Evolutionary conservation across 2,329 filamentous ascomycete species (phyloP), one percentile per base, ranked within the genome.

Genomic region (Phialophora macrospora): DNA sequence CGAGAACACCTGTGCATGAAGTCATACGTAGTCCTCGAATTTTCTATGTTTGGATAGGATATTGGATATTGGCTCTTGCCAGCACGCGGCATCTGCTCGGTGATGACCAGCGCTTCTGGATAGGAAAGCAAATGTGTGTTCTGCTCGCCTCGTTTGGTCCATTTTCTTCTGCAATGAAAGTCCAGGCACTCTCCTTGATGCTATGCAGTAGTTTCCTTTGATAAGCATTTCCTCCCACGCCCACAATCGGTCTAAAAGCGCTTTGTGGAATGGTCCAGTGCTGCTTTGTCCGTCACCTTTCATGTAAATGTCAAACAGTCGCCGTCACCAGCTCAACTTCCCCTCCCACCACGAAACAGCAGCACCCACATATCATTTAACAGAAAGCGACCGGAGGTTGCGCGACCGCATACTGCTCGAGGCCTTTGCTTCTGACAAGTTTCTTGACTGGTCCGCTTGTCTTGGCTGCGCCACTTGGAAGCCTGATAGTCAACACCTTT

Each of bases 401-500:
- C 11, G 26, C 49, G 12, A 41, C 48, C n/a, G 67, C 59, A 55
- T 64, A 69, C 30, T 69, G 62, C 30, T 68, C 64, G n/a, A 71
- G 64, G 34, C 68, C 69, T 34, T 63, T 68, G 34, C 55, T 64
- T 28, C 60, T 64, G 24, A 68, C 67, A 24, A 66, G 62, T n/a
- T 67, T 69, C 55, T 67, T 68, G 52, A 32, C 17, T n/a, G 61
- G 48, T 34, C 52, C 34, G 24, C 56, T 66, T 46, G 11, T 32
- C 8, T 24, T 48, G 7, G 38, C 22, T 30, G 48, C 28, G 17
- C 46, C 56, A 30, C 41, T 38, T 38, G 63, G 62, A 48, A 64
- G 26, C 22, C 20, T 71, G 1, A 71, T 69, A 7, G 28, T 68
- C 66, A 71, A 51, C 81, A 63, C 57, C 58, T 62, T 67, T 48